Percentiles rank a stretch among this genome's conserved stretches.
phyloP scores from a whole-genome alignment of 2,329 filamentous ascomycete species.

The Emydomyces testavorans region DNA sequence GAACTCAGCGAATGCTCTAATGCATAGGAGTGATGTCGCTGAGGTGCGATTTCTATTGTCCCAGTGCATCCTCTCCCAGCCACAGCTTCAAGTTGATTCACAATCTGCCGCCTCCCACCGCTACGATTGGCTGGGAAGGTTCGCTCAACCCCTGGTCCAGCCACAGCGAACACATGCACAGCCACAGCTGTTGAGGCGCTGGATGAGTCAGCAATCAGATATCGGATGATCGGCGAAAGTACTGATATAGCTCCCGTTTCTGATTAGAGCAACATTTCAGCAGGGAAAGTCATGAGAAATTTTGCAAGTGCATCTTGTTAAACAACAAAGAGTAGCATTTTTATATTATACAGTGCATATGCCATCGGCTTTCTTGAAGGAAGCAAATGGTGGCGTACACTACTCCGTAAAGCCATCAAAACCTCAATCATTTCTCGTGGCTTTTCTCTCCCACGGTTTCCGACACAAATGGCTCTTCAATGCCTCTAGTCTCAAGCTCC shows the following conservation, averaged over 20 bases:
- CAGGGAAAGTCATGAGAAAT: neutral
- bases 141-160: neutral
- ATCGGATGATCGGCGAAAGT: neutral
- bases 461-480: slow-evolving; percentile 5
- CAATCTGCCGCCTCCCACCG: neutral
- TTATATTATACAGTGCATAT: neutral
- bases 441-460: neutral
- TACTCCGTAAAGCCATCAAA: too few species aligned
- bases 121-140: neutral
- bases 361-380: neutral
- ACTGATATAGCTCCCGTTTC: too few species aligned
- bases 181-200: neutral
- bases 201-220: neutral
- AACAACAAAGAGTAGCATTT: neutral
- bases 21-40: neutral
- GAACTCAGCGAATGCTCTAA: too few species aligned
- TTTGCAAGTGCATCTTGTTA: neutral
- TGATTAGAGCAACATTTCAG: too few species aligned
- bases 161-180: neutral
- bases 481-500: neutral
- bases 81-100: neutral
- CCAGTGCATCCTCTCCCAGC: neutral
- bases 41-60: neutral
- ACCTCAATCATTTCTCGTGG: neutral
- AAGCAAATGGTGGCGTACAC: too few species aligned